A percentile compares a stretch with the other conserved stretches of the same genome.
Evolutionary conservation across 345 rosid species (phyloP).

Genomic region (Psidium guajava): DNA sequence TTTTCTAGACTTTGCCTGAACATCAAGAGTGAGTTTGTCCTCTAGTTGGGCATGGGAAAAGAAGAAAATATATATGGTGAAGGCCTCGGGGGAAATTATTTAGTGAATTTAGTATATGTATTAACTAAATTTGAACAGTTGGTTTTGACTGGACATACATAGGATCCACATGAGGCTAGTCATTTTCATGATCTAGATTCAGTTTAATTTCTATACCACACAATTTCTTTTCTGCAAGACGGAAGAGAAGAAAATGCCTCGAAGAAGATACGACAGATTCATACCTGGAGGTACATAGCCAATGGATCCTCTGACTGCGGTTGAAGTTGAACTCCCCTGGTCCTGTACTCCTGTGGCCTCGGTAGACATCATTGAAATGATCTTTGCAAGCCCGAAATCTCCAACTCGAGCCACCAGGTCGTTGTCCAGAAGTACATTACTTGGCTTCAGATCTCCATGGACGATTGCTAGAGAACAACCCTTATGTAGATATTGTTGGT

Average conservation of each 20-base stretch:
- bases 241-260: not conserved
- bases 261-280: no score
- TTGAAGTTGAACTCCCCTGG: no score
- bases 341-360: no score
- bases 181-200: not conserved
- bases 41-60: not conserved
- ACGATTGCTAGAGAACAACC: not conserved
- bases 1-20: not conserved
- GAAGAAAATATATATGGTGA: not conserved
- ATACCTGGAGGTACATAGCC: no score
- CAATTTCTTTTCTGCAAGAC: not conserved
- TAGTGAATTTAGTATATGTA: not conserved
- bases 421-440: no score
- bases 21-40: not conserved
- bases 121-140: not conserved
- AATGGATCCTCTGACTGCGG: no score
- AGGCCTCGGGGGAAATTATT: not conserved
- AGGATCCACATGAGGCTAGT: rapidly evolving
- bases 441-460: no score
- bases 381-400: no score
- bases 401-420: no score
- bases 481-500: no score
- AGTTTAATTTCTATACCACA: not conserved
- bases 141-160: not conserved
- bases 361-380: no score